Evolutionary conservation across 1,284 basidiomycete genomes (phyloP).

Genomic region (Apiotrichum mycotoxinovorans): DNA sequence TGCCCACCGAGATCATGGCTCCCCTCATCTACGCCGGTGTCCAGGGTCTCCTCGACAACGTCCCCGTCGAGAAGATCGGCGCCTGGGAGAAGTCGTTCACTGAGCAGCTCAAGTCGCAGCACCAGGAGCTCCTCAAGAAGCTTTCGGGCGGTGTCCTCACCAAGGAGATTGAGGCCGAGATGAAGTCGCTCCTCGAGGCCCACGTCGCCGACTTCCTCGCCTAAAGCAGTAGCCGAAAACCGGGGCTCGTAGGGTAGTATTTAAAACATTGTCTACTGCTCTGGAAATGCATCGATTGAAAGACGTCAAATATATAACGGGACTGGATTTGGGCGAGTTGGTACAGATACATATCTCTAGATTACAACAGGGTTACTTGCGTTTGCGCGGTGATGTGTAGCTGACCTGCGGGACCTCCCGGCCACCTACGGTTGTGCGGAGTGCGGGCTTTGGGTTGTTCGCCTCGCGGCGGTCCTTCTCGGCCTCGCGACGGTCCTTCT

Average conservation of each 20-base stretch:
- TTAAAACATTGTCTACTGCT: slow-evolving; percentile 4
- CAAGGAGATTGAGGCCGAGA: slow-evolving; percentile 83
- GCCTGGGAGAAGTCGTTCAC: slow-evolving; percentile 72
- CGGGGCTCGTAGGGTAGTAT: slow-evolving; percentile 1
- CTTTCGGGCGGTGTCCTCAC: slow-evolving; percentile 79
- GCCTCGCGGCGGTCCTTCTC: background rate
- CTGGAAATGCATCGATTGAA: slow-evolving; percentile 22
- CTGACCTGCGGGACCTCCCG: too few relatives aligned
- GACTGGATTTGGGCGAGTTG: too few relatives aligned
- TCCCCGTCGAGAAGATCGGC: slow-evolving; percentile 91
- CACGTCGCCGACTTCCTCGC: slow-evolving; percentile 73
- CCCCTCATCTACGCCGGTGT: slow-evolving; percentile 99
- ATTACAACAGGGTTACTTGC: too few relatives aligned
- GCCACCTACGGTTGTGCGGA: too few relatives aligned
- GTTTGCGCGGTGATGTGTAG: too few relatives aligned
- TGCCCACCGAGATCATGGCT: slow-evolving; percentile 89
- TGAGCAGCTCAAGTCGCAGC: slow-evolving; percentile 67
- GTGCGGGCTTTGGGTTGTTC: too few relatives aligned
- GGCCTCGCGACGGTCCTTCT: too few relatives aligned
- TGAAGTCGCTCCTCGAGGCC: slow-evolving; percentile 84
- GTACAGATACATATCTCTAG: too few relatives aligned
- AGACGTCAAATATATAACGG: too few relatives aligned
- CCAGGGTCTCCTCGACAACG: slow-evolving; percentile 91
- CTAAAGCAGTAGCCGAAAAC: slow-evolving; percentile 21
- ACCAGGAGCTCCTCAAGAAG: slow-evolving; percentile 70